These are phyloP conservation scores for Ganoderma boninense DNA, from an alignment of 1,284 basidiomycete species.

Conservation along the genomic window DNA sequence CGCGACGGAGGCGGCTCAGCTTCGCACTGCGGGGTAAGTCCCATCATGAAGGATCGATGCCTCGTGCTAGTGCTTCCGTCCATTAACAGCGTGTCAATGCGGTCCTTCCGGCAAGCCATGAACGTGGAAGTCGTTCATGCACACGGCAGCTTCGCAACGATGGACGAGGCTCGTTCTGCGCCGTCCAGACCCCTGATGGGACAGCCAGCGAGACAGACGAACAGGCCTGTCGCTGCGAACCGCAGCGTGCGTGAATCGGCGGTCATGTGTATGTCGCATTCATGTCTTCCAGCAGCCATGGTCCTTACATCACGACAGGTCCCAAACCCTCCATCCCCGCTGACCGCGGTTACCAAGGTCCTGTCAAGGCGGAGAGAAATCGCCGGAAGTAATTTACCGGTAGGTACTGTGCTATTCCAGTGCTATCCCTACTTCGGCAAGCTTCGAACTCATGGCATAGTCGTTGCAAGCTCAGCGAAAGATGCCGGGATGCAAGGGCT, in stretches of 20 bases:
- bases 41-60: conserved; percentile 7
- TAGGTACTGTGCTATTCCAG: not conserved
- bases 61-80: conserved; percentile 16
- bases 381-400: conserved; percentile 1
- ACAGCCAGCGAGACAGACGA: not conserved
- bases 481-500: not conserved
- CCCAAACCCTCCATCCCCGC: not conserved
- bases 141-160: not conserved
- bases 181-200: not conserved
- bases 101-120: not conserved
- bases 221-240: not conserved
- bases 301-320: not conserved
- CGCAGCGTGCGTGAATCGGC: not conserved
- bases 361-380: not conserved
- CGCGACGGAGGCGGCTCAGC: not conserved
- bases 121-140: not conserved
- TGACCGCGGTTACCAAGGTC: not conserved
- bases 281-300: not conserved
- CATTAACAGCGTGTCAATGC: not conserved
- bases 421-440: conserved; percentile 5
- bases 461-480: not conserved
- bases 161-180: not conserved
- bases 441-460: not conserved
- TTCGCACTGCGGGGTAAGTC: conserved; percentile 21
- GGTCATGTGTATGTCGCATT: not conserved